Conservation (phyloP, 1,139 yeast genomes). For the Yamadazyma aaseri region DNA sequence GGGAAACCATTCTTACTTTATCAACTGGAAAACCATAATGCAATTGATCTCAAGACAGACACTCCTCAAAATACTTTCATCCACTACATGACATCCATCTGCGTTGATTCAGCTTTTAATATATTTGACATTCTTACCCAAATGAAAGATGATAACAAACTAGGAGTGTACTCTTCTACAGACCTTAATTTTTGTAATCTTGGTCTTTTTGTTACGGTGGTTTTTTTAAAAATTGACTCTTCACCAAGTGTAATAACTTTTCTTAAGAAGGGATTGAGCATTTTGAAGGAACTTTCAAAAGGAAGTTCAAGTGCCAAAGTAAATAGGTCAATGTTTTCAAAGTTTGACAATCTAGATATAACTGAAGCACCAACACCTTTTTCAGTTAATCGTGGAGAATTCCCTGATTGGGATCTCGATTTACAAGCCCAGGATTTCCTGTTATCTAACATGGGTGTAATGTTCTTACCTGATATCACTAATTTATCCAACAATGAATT, state of each 20-base stretch:
- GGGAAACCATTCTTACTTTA: constrained; percentile 21
- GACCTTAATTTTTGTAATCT: constrained; percentile 19
- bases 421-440: constrained; percentile 6
- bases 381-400: constrained; percentile 4
- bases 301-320: constrained; percentile 19
- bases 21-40: constrained; percentile 16
- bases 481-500: no score
- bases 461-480: constrained; percentile 6
- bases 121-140: constrained; percentile 17
- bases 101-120: constrained; percentile 21
- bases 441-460: constrained; percentile 7
- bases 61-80: constrained; percentile 15
- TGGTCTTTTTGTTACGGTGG: constrained; percentile 17
- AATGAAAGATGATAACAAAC: constrained; percentile 15
- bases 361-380: not conserved
- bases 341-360: constrained; percentile 5
- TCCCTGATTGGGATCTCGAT: constrained; percentile 10
- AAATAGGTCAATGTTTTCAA: constrained; percentile 8
- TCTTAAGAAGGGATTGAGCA: constrained; percentile 18
- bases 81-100: constrained; percentile 18
- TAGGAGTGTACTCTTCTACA: constrained; percentile 19
- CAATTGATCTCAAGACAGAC: constrained; percentile 8
- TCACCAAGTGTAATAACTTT: constrained; percentile 17
- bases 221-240: constrained; percentile 17
- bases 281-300: constrained; percentile 16